Conservation (phyloP, 176 grass and related monocot genomes). For the Triticum monococcum region DNA sequence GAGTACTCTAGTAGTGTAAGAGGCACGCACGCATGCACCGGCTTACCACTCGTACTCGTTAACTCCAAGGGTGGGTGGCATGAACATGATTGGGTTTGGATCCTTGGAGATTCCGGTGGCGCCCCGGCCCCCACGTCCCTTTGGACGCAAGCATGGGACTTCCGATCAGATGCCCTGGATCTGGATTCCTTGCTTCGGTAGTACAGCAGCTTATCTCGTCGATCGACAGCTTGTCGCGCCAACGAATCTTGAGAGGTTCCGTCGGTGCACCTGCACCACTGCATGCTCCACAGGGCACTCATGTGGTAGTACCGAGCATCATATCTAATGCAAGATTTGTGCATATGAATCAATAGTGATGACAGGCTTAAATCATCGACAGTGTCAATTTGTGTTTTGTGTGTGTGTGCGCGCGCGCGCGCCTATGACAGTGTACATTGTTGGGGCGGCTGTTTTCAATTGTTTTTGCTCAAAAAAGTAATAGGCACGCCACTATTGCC, state of each 20-base stretch:
- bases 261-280: background rate
- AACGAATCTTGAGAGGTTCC: background rate
- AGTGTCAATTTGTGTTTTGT: too few relatives aligned
- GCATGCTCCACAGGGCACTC: background rate
- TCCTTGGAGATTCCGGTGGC: constrained; percentile 38
- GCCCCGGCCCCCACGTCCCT: constrained; percentile 16
- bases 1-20: background rate
- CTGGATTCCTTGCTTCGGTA: constrained; percentile 32
- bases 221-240: background rate
- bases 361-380: background rate
- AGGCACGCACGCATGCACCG: background rate
- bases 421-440: background rate
- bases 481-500: too few relatives aligned
- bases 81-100: constrained; percentile 27
- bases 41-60: background rate
- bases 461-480: background rate
- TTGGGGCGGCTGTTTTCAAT: background rate
- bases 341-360: background rate
- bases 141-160: constrained; percentile 31
- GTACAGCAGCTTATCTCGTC: background rate
- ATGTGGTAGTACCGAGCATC: background rate
- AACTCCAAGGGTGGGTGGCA: too few relatives aligned
- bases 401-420: too few relatives aligned
- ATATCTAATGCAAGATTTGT: background rate
- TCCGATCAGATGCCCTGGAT: constrained; percentile 13